Percentiles rank a stretch among this genome's conserved stretches.
Evolutionary conservation across 768 basidiomycete species (phyloP).

Genomic region (Serendipita sp.): DNA sequence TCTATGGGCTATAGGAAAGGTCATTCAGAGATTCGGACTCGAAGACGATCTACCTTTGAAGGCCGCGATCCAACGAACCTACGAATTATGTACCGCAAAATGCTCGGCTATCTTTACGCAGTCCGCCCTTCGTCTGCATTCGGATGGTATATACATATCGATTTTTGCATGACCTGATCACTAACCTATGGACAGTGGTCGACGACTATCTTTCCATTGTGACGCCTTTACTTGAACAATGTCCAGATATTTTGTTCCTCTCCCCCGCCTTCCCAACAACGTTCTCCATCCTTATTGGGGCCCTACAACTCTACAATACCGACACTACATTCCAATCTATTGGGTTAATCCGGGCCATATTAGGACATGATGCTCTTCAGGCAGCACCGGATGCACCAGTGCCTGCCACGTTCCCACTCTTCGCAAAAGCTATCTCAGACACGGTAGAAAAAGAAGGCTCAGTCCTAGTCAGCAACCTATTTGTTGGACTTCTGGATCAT

Average conservation of each 20-base stretch:
- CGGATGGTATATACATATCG: conserved; percentile 56
- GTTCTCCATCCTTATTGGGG: conserved; percentile 59
- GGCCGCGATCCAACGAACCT: conserved; percentile 42
- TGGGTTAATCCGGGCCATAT: conserved; percentile 59
- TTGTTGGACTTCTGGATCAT: conserved; percentile 67
- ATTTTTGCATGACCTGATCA: conserved; percentile 4
- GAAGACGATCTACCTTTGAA: conserved; percentile 43
- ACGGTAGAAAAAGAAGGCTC: conserved; percentile 58
- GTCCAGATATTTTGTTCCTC: conserved; percentile 65
- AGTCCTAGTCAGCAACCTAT: conserved; percentile 47
- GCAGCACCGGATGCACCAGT: conserved; percentile 25
- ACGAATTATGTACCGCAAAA: conserved; percentile 62
- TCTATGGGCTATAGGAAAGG: conserved; percentile 86
- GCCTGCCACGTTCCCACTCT: conserved; percentile 46
- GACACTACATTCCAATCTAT: conserved; percentile 65
- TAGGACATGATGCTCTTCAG: conserved; percentile 57
- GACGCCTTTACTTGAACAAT: conserved; percentile 44
- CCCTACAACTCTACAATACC: conserved; percentile 67
- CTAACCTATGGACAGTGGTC: conserved; percentile 44
- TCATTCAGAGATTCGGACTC: conserved; percentile 60
- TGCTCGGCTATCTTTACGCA: neutral
- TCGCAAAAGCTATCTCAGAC: conserved; percentile 43
- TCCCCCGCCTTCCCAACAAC: conserved; percentile 63
- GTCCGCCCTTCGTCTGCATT: conserved; percentile 44
- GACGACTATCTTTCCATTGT: conserved; percentile 87